Evolutionary conservation across 257 asterid species (phyloP), one percentile per base, ranked within the genome.

Genomic region (Scutellaria barbata): DNA sequence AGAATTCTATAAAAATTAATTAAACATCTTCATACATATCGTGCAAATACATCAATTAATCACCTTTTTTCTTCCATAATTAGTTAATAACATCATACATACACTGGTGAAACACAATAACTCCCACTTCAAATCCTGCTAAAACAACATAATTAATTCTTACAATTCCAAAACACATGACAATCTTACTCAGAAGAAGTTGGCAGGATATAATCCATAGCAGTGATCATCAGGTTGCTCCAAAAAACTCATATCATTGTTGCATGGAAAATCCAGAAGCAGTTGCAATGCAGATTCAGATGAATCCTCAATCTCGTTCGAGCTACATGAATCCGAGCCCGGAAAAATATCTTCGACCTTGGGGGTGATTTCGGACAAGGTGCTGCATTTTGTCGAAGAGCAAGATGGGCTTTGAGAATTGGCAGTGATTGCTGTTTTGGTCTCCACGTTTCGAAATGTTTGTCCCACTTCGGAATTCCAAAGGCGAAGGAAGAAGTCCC

Each of bases 391-490:
- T 1, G 87, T 76, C 1, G 84, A 76, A 7, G 88, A 84, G 17
- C 79, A 83, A 53, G 88, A 86, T 2, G 80, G 77, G 51, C 89
- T 80, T 18, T 6, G 13, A 17, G 33, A 30, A 5, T 30, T 30
- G 3, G 35, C 35, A 30, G 35, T 30, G 35, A 30, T 30, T 30
- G 35, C 35, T 3, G 35, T 2, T 2, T 30, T 30, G 35, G 35
- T 42, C 46, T 68, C 43, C 45, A 77, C 16, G 33, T 80, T 80
- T 16, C 94, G 79, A 57, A 92, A 92, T 0, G 96, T 73, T 25
- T 85, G 84, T 2, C 98, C 98, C 8, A 88, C 86, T 64, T 92
- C 92, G 0, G 98, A 89, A 40, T 92, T 92, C 98, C 98, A 92
- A 43, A 92, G 74, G 41, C 87, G 88, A n/a, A 92, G 25, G 79